Evolutionary conservation across 768 basidiomycete species (phyloP).

Genomic region (Pulveroboletus sp.): DNA sequence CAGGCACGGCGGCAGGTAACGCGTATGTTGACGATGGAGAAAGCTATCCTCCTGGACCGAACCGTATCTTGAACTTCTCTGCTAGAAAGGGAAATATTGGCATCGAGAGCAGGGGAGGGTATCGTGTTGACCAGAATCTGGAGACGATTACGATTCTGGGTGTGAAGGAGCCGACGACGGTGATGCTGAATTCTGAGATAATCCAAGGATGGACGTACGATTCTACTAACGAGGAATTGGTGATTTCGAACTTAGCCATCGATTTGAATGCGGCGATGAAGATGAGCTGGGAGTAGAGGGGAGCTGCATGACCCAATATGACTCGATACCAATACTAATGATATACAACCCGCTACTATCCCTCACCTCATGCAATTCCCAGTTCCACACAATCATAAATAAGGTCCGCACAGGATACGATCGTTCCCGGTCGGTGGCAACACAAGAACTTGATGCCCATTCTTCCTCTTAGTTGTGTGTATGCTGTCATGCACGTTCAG

Average conservation of each 20-base stretch:
- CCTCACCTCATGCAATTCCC: no score
- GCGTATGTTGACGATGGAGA: conserved; percentile 71
- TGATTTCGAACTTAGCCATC: conserved; percentile 35
- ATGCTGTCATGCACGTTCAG: no score
- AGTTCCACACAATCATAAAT: no score
- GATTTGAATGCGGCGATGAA: neutral
- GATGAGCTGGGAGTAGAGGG: neutral
- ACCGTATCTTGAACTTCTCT: neutral
- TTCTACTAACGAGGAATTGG: conserved; percentile 38
- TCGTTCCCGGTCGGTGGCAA: no score
- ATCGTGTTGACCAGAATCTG: conserved; percentile 42
- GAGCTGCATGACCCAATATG: no score
- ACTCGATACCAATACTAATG: no score
- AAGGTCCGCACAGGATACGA: no score
- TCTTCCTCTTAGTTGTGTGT: no score
- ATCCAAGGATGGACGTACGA: conserved; percentile 41
- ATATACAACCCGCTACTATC: no score
- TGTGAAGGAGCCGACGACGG: conserved; percentile 37
- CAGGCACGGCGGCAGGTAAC: conserved; percentile 52
- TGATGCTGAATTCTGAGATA: conserved; percentile 27
- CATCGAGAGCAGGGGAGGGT: conserved; percentile 34
- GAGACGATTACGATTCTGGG: conserved; percentile 59
- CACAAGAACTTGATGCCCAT: no score
- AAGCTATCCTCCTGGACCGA: conserved; percentile 1
- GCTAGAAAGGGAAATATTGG: conserved; percentile 21